phyloP scores from a whole-genome alignment of 2,329 filamentous ascomycete species.

The Gaeumannomyces tritici region DNA sequence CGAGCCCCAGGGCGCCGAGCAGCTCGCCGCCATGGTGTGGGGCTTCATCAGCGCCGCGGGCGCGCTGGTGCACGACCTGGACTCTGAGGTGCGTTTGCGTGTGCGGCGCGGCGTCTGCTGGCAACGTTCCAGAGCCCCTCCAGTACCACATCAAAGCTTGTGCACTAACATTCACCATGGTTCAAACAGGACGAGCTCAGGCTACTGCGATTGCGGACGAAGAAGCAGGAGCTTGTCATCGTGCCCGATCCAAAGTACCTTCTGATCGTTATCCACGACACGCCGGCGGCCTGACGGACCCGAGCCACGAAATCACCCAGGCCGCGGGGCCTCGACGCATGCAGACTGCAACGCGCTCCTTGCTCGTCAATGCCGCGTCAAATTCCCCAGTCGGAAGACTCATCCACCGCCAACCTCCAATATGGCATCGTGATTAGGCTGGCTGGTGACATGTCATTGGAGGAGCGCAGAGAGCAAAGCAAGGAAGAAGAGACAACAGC shows the following conservation, averaged over 20 bases:
- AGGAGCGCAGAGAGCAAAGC: neutral
- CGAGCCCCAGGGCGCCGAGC: slow-evolving; percentile 47
- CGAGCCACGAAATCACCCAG: too few relatives aligned
- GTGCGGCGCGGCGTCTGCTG: neutral
- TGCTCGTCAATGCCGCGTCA: neutral
- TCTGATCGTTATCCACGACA: slow-evolving; percentile 72
- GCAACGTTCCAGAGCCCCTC: neutral
- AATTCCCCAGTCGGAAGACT: neutral
- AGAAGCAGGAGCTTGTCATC: slow-evolving; percentile 76
- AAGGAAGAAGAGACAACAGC: neutral
- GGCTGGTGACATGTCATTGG: neutral
- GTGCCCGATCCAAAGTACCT: slow-evolving; percentile 74
- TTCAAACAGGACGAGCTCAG: slow-evolving; percentile 59
- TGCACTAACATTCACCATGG: neutral
- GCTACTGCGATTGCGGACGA: slow-evolving; percentile 67
- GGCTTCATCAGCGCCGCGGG: slow-evolving; percentile 62
- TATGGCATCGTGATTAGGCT: neutral
- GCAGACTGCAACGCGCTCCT: neutral
- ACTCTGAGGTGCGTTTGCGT: slow-evolving; percentile 47
- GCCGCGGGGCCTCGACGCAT: neutral
- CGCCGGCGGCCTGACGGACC: slow-evolving; percentile 45
- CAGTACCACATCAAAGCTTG: neutral
- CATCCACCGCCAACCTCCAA: neutral
- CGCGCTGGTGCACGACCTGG: slow-evolving; percentile 60
- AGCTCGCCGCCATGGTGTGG: slow-evolving; percentile 69